These are phyloP conservation scores for Iris macrosiphon DNA, from an alignment of 106 monocot genomes.

Conservation along the genomic window DNA sequence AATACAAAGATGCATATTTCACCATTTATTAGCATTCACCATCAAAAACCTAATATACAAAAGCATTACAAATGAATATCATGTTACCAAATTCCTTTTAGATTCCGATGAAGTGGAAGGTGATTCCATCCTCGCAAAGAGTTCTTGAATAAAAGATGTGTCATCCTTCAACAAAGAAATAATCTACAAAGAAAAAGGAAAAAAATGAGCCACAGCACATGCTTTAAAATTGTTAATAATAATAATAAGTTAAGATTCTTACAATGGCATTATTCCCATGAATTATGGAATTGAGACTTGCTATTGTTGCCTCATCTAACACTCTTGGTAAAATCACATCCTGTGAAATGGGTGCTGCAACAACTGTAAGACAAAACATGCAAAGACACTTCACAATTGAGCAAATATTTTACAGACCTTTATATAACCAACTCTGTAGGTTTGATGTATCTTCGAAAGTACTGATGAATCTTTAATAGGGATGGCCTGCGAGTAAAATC, in stretches of 20 bases:
- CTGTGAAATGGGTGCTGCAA: constrained; percentile 22
- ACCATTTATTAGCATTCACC: too few species aligned
- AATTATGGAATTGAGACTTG: constrained; percentile 79
- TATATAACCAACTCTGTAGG: constrained; percentile 85
- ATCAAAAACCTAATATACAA: neutral
- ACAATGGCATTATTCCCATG: constrained; percentile 78
- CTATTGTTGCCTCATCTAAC: constrained; percentile 69
- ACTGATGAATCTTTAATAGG: constrained; percentile 66
- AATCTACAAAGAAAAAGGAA: constrained; percentile 38
- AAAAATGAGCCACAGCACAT: too few species aligned
- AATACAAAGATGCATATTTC: neutral
- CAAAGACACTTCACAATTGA: neutral
- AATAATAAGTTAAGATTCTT: constrained; percentile 32
- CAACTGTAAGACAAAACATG: neutral
- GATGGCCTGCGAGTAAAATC: constrained; percentile 34
- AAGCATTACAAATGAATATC: constrained; percentile 1
- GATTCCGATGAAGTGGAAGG: constrained; percentile 51
- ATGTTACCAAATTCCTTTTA: constrained; percentile 76
- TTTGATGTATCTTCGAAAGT: constrained; percentile 89
- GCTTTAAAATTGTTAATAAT: too few species aligned
- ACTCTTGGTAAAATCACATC: constrained; percentile 85
- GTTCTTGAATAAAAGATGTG: constrained; percentile 74
- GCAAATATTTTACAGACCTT: constrained; percentile 49
- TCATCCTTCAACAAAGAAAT: constrained; percentile 90
- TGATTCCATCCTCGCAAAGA: constrained; percentile 81